phyloP scores from a whole-genome alignment of 2,329 filamentous ascomycete species.

The Lasiodiplodia gonubiensis region DNA sequence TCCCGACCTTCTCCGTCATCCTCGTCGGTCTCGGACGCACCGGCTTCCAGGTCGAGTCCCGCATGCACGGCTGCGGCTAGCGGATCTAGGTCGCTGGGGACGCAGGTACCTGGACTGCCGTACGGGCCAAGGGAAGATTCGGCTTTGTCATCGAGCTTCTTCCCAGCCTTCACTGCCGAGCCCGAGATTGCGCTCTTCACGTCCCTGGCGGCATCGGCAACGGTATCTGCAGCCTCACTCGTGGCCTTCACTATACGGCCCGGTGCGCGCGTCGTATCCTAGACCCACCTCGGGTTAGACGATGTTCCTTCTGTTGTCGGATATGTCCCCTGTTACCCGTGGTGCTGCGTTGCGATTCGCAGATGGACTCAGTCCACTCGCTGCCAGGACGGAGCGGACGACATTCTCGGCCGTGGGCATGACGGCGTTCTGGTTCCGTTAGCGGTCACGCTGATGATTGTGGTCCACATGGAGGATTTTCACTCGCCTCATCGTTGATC shows the following conservation, averaged over 20 bases:
- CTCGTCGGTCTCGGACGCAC: not conserved
- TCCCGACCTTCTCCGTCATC: constrained; percentile 19
- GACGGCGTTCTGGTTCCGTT: constrained; percentile 15
- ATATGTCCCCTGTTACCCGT: constrained; percentile 21
- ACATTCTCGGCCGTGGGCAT: constrained; percentile 28
- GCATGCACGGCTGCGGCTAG: constrained; percentile 41
- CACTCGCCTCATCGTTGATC: constrained; percentile 27
- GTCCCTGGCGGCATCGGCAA: constrained; percentile 19
- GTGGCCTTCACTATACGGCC: constrained; percentile 16
- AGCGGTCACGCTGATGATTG: not conserved
- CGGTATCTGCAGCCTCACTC: constrained; percentile 22
- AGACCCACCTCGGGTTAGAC: constrained; percentile 22
- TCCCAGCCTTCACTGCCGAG: constrained; percentile 28
- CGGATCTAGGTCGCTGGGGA: constrained; percentile 41
- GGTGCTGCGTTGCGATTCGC: constrained; percentile 3
- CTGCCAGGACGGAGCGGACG: constrained; percentile 9
- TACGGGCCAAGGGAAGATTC: constrained; percentile 39
- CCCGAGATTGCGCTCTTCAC: constrained; percentile 24
- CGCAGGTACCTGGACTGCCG: constrained; percentile 39
- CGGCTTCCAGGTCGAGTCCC: constrained; percentile 14
- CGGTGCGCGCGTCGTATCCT: constrained; percentile 24
- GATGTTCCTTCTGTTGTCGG: constrained; percentile 8
- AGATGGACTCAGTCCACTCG: constrained; percentile 13
- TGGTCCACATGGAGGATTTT: not conserved
- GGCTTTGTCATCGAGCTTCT: constrained; percentile 20